Percentiles rank a stretch among this genome's conserved stretches.
Evolutionary conservation across 2,329 filamentous ascomycete genomes (phyloP).

Genomic region (Ilyonectria mors-panacis): DNA sequence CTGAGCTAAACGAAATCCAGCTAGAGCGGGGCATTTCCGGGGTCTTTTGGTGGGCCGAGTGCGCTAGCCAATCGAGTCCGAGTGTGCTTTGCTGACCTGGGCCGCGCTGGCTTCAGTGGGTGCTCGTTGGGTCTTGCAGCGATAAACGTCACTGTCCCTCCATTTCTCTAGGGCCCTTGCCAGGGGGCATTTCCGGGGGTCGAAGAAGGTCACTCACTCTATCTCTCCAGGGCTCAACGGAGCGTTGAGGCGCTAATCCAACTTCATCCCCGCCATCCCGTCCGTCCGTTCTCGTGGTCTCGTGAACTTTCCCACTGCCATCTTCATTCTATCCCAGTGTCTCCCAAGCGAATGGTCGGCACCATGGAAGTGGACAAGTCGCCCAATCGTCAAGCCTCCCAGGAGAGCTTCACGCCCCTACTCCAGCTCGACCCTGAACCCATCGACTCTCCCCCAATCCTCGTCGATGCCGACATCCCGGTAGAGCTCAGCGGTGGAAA

Average conservation of each 20-base stretch:
- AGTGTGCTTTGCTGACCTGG: slow-evolving; percentile 42
- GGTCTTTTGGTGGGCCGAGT: neutral
- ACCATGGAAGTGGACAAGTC: slow-evolving; percentile 45
- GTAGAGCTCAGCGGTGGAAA: slow-evolving; percentile 56
- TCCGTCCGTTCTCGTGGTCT: slow-evolving; percentile 11
- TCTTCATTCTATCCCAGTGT: slow-evolving; percentile 11
- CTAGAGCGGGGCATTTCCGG: slow-evolving; percentile 1
- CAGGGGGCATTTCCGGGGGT: slow-evolving; percentile 27
- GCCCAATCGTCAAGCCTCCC: slow-evolving; percentile 43
- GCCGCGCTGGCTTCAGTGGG: slow-evolving; percentile 8
- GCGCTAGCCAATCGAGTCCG: slow-evolving; percentile 38
- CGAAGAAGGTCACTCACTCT: slow-evolving; percentile 26
- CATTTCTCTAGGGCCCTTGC: slow-evolving; percentile 18
- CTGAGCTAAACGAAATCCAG: slow-evolving; percentile 14
- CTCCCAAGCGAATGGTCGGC: slow-evolving; percentile 14
- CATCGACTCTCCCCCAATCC: slow-evolving; percentile 71
- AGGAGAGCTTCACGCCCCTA: slow-evolving; percentile 70
- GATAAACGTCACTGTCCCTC: slow-evolving; percentile 45
- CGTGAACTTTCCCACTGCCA: slow-evolving; percentile 12
- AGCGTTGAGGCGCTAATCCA: slow-evolving; percentile 48
- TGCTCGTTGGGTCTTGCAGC: slow-evolving; percentile 25
- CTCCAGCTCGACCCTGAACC: slow-evolving; percentile 87
- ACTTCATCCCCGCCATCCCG: slow-evolving; percentile 39
- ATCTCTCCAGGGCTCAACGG: slow-evolving; percentile 26
- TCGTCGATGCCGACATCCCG: slow-evolving; percentile 58